Base-by-base conservation (phyloP, 2,329 filamentous ascomycete species). In the Penicillium sp. region DNA sequence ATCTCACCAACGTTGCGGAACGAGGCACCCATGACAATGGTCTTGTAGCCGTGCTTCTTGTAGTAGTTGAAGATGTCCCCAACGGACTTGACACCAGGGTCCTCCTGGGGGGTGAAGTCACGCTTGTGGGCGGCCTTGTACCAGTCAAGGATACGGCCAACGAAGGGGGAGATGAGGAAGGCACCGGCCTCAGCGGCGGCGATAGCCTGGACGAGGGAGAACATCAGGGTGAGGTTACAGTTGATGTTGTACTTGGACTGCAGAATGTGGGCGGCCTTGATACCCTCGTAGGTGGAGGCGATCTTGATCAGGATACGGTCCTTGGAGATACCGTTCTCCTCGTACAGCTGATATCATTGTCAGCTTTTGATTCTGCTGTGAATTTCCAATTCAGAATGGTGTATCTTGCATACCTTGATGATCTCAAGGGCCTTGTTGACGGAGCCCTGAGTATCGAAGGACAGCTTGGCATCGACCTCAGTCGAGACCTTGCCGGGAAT, bases 1-100 rank as follows among this genome's bases (percentile, higher is more conserved):
- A 99, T 96, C 83, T 99, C 94, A 72, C 94, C 94, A 62, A 82
- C 82, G 83, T 89, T 97, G 77, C 94, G 88, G 91, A 99, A 99
- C 40, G 92, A 97, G 67, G 94, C 94, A 73, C 94, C 94, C 94
- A 99, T 99, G 80, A 99, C 94, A 70, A 97, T 97, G 77, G 94
- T 99, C 71, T 96, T 96, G 88, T 99, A 97, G 77, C 89, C 91
- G 78, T 82, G 90, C 85, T 97, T 97, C 90, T 99, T 99, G 89
- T 99, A 99, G 90, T 99, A 99, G 86, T 99, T 94, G 87, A 89
- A 99, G 82, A 99, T 99, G 78, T 71, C 75, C 84, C 93, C 85
- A 73, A 99, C 94, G 65, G 89, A 93, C 82, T 90, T 85, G 78
- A 99, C 94, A 83, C 94, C 94, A 55, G 94, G 94, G 83, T 99